These are phyloP conservation scores for Globisporangium spinosum DNA, from an alignment of 352 stramenopile species.

Conservation along the genomic window DNA sequence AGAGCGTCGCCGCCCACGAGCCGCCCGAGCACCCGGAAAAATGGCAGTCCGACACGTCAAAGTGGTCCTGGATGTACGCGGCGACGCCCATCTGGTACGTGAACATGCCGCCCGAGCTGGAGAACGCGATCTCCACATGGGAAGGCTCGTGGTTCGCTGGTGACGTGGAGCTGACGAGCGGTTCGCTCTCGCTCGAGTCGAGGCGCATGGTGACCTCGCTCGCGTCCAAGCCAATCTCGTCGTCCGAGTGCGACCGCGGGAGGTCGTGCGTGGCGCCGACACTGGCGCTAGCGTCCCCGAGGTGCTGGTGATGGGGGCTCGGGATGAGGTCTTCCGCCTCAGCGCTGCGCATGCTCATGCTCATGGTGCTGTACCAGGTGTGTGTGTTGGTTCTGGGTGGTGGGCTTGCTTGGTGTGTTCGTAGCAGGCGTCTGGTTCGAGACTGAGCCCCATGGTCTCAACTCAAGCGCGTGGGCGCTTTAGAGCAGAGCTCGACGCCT, in stretches of 20 bases:
- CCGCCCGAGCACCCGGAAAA: conserved; percentile 42
- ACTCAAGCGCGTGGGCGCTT: background rate
- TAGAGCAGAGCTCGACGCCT: background rate
- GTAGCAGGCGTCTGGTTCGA: conserved; percentile 3
- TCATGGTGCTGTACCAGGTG: background rate
- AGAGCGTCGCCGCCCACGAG: conserved; percentile 35
- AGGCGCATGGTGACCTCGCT: conserved; percentile 6
- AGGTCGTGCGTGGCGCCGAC: background rate
- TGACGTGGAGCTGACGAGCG: background rate
- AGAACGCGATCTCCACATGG: conserved; percentile 65
- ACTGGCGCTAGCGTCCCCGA: background rate
- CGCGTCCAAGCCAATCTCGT: conserved; percentile 3
- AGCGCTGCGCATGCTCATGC: conserved; percentile 3
- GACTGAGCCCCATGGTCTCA: conserved; percentile 2
- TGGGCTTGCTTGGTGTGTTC: background rate
- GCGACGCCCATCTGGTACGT: conserved; percentile 75
- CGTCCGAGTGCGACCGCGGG: background rate
- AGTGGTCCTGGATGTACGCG: conserved; percentile 64
- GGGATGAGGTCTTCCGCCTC: conserved; percentile 4
- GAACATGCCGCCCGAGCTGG: conserved; percentile 59
- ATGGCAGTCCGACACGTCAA: conserved; percentile 40
- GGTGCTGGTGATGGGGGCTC: background rate
- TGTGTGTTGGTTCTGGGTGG: background rate
- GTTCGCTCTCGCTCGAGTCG: background rate
- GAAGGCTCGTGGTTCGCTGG: background rate